Percentiles rank a stretch among this genome's conserved stretches.
Conservation (phyloP, 495 filamentous ascomycete genomes). For the Annulohypoxylon stygium region DNA sequence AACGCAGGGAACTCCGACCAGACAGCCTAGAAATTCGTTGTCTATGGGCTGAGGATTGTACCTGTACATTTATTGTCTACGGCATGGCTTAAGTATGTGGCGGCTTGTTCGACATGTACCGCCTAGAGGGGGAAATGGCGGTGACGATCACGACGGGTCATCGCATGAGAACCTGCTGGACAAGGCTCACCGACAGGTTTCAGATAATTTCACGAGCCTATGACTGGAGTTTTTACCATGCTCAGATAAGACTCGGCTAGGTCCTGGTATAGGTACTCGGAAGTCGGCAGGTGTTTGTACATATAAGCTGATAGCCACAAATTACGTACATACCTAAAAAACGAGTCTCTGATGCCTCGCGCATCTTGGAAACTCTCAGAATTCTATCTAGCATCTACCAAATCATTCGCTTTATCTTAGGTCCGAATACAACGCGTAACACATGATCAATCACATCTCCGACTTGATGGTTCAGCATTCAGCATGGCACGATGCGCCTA, state of each 20-base stretch:
- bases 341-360: conserved; percentile 1
- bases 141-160: conserved; percentile 31
- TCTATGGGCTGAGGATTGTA: conserved; percentile 33
- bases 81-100: conserved; percentile 22
- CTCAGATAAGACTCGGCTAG: conserved; percentile 11
- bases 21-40: conserved; percentile 24
- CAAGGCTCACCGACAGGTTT: conserved; percentile 28
- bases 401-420: conserved; percentile 14
- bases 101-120: conserved; percentile 24
- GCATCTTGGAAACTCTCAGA: neutral
- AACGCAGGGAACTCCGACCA: conserved; percentile 28
- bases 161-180: conserved; percentile 4
- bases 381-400: conserved; percentile 17
- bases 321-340: conserved; percentile 6
- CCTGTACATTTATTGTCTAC: conserved; percentile 31
- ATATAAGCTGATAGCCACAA: conserved; percentile 21
- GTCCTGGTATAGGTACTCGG: conserved; percentile 7
- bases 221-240: neutral
- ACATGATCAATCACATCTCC: conserved; percentile 38
- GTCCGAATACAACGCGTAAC: conserved; percentile 31
- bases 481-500: conserved; percentile 8
- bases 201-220: conserved; percentile 12
- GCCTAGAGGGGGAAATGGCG: conserved; percentile 25
- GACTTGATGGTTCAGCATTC: conserved; percentile 24
- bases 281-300: conserved; percentile 8